Base-by-base conservation (phyloP, 1,284 basidiomycete genomes). In the Neolentinus lepideus region DNA sequence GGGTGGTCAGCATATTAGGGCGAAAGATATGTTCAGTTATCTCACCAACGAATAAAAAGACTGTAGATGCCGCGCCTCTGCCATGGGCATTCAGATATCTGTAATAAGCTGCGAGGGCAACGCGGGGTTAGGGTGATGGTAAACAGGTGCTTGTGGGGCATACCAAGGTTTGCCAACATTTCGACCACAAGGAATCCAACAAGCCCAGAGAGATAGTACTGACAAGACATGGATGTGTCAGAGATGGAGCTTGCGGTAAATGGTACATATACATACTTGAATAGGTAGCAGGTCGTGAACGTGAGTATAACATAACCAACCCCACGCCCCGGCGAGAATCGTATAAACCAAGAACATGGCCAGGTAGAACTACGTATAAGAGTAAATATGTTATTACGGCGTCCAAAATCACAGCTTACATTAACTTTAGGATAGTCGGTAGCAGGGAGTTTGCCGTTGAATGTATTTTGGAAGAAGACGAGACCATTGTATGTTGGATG, bases 391-490 rank as follows among this genome's bases (percentile, higher is more conserved):
- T 50, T 25, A 25, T 46, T 19, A 54, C 31, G 36, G 50, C 53
- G 16, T 51, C 19, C 31, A 51, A 53, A 12, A 55, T 47, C 3
- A 43, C 11, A 12, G 75, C 90, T 67, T 68, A 96, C 93, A 59
- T 84, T 88, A 65, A 98, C 90, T 82, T 99, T 99, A n/a, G 96
- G 96, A 68, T 98, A 97, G 69, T 99, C 96, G 1, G 90, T 83
- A 2, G 95, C 94, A 2, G 96, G 84, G 19, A 99, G 78, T 68
- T 92, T 83, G 35, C 96, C 96, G 36, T 89, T 74, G 68, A 98
- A 98, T 2, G 79, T 84, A 70, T 98, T 98, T 63, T 81, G 81
- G 78, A 98, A 99, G 48, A 88, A 74, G 46, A 98, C 88, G 26
- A 78, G 72, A 26, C 94, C 96, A 8, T 77, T 75, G 71, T 95